Evolutionary conservation across 768 basidiomycete species (phyloP), one percentile per base, ranked within the genome.

Genomic region (Pilatotrama ljubarskyi): DNA sequence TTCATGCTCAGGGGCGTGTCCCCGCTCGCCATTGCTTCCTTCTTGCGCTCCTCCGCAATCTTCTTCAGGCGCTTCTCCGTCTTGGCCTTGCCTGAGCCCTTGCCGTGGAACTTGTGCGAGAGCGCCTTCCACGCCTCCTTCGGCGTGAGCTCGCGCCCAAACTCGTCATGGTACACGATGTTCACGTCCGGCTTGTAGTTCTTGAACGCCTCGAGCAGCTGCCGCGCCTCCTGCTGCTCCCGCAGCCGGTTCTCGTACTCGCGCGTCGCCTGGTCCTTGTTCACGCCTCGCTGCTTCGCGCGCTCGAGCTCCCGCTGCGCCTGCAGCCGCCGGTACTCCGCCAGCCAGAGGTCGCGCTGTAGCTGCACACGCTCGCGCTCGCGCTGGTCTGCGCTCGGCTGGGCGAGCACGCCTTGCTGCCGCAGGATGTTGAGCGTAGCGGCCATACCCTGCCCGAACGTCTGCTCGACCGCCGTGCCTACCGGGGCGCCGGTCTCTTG

Each of bases 51-150:
- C 68, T 98, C 95, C n/a, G 88, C 91, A 64, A 98, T 98, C 79
- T 91, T 95, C 83, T 95, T 95, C 64, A 98, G 69, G 61, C 93
- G 82, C 74, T 98, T 98, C 80, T 98, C 96, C 22, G 90, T 95
- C 82, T 98, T 98, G 85, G 91, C 92, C 78, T 89, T 91, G 11
- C 97, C 97, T 0, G 91, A 92, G 2, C 93, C 93, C 74, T 98
- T 98, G 36, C 97, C 97, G 66, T 99, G 97, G 85, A 99, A 98
- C 71, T 93, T 91, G 73, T 99, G 97, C 43, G 92, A 95, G 42
- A 99, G 78, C 17, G 94, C 93, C 77, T 98, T 98, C 95, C 96
- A 98, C 5, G 96, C 95, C 77, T 99, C 97, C 79, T 98, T 98
- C 18, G 88, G 88, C 22, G 91, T 92, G 72, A 95, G 76, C 58